Evolutionary conservation across 2,329 filamentous ascomycete genomes (phyloP).

Genomic region (Verticillium zaregamsianum): DNA sequence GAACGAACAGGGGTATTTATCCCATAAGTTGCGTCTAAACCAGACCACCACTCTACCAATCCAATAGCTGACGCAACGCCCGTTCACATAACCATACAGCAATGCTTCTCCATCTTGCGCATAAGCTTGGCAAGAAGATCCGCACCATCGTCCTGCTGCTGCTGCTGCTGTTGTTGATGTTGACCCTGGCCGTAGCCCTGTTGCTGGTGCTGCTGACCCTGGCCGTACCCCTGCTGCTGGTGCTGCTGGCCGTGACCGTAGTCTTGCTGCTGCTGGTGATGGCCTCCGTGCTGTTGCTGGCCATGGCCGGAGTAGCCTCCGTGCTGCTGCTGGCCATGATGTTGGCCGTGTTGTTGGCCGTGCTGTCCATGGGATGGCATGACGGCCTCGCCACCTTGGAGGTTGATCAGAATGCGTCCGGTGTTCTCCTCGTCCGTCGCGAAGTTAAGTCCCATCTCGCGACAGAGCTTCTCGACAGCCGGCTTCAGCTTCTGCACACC

Average conservation of each 20-base stretch:
- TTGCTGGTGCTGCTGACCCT: slow-evolving; percentile 22
- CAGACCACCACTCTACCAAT: not conserved
- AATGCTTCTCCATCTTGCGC: slow-evolving; percentile 62
- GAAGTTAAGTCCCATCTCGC: slow-evolving; percentile 77
- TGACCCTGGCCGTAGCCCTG: slow-evolving; percentile 20
- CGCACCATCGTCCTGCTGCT: slow-evolving; percentile 48
- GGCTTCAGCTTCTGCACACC: slow-evolving; percentile 95
- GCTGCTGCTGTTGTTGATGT: slow-evolving; percentile 30
- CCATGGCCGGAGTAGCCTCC: slow-evolving; percentile 22
- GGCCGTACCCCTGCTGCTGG: slow-evolving; percentile 14
- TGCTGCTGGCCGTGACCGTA: slow-evolving; percentile 32
- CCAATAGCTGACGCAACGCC: not conserved
- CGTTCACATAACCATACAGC: slow-evolving; percentile 71
- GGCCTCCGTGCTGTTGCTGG: slow-evolving; percentile 29
- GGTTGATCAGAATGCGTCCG: slow-evolving; percentile 82
- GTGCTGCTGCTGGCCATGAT: slow-evolving; percentile 25
- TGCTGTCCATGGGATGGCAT: slow-evolving; percentile 25
- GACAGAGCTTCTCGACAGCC: slow-evolving; percentile 83
- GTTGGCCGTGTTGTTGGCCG: slow-evolving; percentile 21
- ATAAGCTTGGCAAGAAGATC: slow-evolving; percentile 59
- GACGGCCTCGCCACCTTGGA: slow-evolving; percentile 67
- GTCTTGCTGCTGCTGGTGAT: slow-evolving; percentile 35
- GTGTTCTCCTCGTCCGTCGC: slow-evolving; percentile 77
- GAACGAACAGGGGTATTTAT: not conserved
- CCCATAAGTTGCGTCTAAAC: not conserved